A percentile compares a stretch with the other conserved stretches of the same genome.
phyloP scores from a whole-genome alignment of 1,284 basidiomycete species.

The Athelia sp. region DNA sequence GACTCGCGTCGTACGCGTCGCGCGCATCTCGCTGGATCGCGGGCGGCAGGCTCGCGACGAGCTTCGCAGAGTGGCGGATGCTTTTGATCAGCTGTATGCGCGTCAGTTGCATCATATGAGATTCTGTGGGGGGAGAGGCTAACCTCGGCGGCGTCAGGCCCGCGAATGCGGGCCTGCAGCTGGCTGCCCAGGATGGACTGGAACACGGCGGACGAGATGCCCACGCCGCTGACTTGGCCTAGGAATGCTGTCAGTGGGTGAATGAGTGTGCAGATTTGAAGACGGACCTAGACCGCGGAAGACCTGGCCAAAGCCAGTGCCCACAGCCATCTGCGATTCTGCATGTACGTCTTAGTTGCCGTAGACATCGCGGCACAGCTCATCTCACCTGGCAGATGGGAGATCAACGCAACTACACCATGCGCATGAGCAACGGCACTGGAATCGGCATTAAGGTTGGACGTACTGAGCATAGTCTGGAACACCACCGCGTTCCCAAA shows the following conservation, averaged over 20 bases:
- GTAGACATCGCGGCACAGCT: no score
- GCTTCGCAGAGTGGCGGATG: conserved; percentile 68
- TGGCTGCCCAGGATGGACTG: conserved; percentile 64
- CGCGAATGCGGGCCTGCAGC: conserved; percentile 58
- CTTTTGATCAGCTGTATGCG: conserved; percentile 49
- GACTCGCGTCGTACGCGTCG: conserved; percentile 63
- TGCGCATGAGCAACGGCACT: background rate
- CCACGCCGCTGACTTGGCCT: conserved; percentile 85
- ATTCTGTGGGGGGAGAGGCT: conserved; percentile 5
- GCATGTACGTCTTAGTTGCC: background rate
- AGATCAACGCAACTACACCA: conserved; percentile 62
- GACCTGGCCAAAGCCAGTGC: conserved; percentile 78
- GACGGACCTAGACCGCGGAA: conserved; percentile 64
- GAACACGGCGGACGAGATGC: conserved; percentile 73
- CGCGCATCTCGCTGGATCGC: conserved; percentile 61
- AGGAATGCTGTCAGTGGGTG: background rate
- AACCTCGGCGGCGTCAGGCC: conserved; percentile 57
- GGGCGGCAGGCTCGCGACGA: conserved; percentile 55
- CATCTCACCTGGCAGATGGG: conserved; percentile 58
- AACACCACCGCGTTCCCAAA: conserved; percentile 80
- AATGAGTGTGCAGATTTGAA: background rate
- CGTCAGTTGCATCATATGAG: background rate
- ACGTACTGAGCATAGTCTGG: conserved; percentile 76
- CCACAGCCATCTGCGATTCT: conserved; percentile 69
- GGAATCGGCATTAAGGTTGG: background rate